These are phyloP conservation scores for Citrullus amarus DNA, from an alignment of 306 rosid species.

Conservation along the genomic window DNA sequence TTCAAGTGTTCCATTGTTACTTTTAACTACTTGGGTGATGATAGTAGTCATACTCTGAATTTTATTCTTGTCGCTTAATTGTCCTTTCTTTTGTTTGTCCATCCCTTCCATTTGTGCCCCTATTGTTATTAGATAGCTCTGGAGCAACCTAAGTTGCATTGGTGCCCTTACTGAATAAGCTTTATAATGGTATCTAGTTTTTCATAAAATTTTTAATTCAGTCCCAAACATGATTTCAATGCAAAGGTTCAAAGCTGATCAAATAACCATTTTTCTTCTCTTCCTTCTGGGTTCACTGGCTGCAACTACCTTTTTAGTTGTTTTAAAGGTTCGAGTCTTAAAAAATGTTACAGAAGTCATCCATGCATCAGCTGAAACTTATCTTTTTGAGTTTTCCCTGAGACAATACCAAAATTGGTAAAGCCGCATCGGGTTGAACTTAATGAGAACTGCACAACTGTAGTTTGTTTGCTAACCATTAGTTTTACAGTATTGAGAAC, in stretches of 20 bases:
- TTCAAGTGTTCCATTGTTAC: background rate
- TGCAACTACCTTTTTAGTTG: background rate
- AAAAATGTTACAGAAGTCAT: background rate
- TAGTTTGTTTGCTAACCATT: background rate
- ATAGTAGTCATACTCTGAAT: background rate
- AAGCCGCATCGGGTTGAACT: background rate
- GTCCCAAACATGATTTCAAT: background rate
- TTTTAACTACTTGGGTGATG: background rate
- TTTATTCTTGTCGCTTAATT: background rate
- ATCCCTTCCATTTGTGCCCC: background rate
- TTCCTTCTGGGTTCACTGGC: background rate
- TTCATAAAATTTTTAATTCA: background rate
- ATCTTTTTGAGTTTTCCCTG: background rate
- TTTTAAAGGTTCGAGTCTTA: background rate
- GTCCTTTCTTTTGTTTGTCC: background rate
- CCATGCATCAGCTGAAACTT: background rate
- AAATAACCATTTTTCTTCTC: background rate
- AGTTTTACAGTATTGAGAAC: background rate
- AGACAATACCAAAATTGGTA: background rate
- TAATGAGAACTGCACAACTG: background rate
- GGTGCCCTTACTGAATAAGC: background rate
- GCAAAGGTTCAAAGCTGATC: background rate
- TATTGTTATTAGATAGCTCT: background rate
- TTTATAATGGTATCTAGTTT: background rate
- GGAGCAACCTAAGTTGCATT: background rate